These are phyloP conservation scores for Fusarium bactridioides DNA, from an alignment of 2,329 filamentous ascomycete species.

Conservation along the genomic window DNA sequence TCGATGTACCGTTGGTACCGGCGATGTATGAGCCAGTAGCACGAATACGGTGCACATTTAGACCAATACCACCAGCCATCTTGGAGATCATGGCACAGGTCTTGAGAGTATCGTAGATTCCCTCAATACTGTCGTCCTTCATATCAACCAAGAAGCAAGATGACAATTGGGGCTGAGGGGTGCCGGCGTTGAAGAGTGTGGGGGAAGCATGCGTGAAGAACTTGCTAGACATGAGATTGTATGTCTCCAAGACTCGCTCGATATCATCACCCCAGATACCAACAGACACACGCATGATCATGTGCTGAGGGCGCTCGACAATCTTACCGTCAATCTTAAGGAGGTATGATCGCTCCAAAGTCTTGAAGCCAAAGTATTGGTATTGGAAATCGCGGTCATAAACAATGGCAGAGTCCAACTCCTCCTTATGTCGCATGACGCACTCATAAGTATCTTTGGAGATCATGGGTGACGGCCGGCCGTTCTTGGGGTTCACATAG, in stretches of 20 bases:
- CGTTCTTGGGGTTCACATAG: constrained; percentile 96
- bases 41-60: constrained; percentile 96
- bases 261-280: constrained; percentile 96
- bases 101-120: constrained; percentile 99
- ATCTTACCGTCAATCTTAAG: constrained; percentile 96
- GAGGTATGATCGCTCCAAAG: constrained; percentile 95
- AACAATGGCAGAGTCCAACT: constrained; percentile 98
- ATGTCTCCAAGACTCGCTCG: constrained; percentile 94
- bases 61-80: constrained; percentile 96
- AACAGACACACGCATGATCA: constrained; percentile 99
- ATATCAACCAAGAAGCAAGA: constrained; percentile 99
- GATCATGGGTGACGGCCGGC: constrained; percentile 88
- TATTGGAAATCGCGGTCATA: constrained; percentile 99
- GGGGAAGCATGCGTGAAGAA: constrained; percentile 98
- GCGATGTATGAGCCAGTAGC: constrained; percentile 98
- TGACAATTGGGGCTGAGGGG: constrained; percentile 90
- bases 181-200: constrained; percentile 97
- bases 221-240: constrained; percentile 98
- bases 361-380: constrained; percentile 99
- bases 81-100: constrained; percentile 99
- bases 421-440: constrained; percentile 94
- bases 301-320: constrained; percentile 96
- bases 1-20: constrained; percentile 97
- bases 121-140: constrained; percentile 99
- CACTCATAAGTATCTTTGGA: constrained; percentile 88